Percentiles rank a stretch among this genome's conserved stretches.
Evolutionary conservation across 345 rosid species (phyloP).

Genomic region (Populus nigra): DNA sequence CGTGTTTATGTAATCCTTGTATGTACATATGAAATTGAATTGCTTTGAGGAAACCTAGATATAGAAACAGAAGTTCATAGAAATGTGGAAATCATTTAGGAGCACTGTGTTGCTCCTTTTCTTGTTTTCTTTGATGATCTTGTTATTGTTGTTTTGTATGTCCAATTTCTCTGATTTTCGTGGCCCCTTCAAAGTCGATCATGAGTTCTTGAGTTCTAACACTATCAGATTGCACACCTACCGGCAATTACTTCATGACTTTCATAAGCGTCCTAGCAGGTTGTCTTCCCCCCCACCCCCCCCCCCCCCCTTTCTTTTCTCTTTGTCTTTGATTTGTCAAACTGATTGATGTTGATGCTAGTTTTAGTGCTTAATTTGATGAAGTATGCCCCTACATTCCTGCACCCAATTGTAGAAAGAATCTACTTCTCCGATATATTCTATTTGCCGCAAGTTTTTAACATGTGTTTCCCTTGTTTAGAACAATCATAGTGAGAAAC

Average conservation of each 20-base stretch:
- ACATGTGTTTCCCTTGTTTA: neutral
- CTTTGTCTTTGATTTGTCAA: neutral
- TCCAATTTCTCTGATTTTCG: slow-evolving; percentile 18
- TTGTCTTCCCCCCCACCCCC: neutral
- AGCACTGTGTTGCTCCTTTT: slow-evolving; percentile 4
- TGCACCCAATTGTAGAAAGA: neutral
- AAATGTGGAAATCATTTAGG: slow-evolving; percentile 21
- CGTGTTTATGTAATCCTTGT: neutral
- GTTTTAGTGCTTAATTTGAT: neutral
- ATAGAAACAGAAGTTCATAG: neutral
- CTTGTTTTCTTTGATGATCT: slow-evolving; percentile 7
- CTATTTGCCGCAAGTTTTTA: neutral
- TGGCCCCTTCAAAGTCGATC: slow-evolving; percentile 12
- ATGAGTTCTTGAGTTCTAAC: slow-evolving; percentile 7
- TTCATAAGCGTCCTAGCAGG: slow-evolving; percentile 4
- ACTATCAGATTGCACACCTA: slow-evolving; percentile 1
- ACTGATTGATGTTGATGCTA: slow-evolving; percentile 1
- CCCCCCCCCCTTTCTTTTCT: too few relatives aligned
- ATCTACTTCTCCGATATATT: neutral
- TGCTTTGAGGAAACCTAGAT: neutral
- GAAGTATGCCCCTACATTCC: neutral
- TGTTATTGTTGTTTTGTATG: slow-evolving; percentile 19
- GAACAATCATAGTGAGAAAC: neutral
- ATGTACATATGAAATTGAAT: neutral
- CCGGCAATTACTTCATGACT: neutral